Evolutionary conservation across 306 rosid genomes (phyloP).

Genomic region (Begonia fuchsioides): DNA sequence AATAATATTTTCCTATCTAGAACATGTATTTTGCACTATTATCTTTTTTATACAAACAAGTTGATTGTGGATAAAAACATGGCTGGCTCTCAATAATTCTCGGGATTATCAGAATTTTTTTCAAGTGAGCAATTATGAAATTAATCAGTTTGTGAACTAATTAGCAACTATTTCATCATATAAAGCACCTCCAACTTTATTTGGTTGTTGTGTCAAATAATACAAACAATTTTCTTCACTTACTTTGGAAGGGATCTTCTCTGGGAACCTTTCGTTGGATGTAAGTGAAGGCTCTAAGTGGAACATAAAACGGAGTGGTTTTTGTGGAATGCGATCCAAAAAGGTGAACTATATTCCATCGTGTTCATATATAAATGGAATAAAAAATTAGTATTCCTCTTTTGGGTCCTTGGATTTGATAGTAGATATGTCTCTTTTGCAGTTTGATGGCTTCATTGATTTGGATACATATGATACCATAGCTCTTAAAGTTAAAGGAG

Average conservation of each 20-base stretch:
- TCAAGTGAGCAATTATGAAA: background rate
- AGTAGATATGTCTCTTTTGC: conserved; percentile 14
- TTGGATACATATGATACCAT: conserved; percentile 78
- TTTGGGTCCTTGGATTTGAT: background rate
- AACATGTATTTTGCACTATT: no score
- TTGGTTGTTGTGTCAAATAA: no score
- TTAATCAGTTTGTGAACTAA: no score
- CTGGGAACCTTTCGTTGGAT: conserved; percentile 71
- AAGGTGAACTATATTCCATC: conserved; percentile 31
- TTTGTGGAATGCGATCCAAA: conserved; percentile 92
- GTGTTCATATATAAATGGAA: background rate
- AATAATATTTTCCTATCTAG: no score
- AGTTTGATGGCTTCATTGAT: conserved; percentile 84
- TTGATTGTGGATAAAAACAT: background rate
- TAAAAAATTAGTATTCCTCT: background rate
- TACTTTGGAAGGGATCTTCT: conserved; percentile 47
- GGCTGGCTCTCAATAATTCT: background rate
- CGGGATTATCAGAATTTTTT: background rate
- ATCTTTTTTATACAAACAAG: background rate
- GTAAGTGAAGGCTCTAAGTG: conserved; percentile 46
- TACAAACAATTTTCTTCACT: no score
- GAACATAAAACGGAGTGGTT: conserved; percentile 63
- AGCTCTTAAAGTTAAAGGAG: conserved; percentile 77
- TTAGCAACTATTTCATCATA: no score
- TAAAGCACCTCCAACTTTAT: no score